Base-by-base conservation (phyloP, 495 filamentous ascomycete species). In the Penicillium steckii region DNA sequence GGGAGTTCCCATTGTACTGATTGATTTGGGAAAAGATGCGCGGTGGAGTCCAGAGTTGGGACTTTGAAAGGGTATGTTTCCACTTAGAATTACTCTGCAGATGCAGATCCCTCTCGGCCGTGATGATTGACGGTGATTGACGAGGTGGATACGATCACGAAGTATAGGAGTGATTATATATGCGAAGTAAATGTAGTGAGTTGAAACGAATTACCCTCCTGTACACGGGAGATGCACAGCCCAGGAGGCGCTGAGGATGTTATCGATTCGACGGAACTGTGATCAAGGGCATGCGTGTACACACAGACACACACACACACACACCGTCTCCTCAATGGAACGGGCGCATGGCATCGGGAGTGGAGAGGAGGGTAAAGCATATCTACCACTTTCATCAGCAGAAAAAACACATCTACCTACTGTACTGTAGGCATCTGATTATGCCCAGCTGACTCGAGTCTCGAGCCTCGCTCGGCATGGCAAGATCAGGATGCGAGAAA, bases 1-100 rank as follows among this genome's bases (percentile, higher is more conserved):
- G 40, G 40, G n/a, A 43, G 40, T 43, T 19, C 40, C 19, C 23
- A 25, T 25, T 26, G 25, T 44, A 17, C 4, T 17, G 42, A 4
- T 10, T 24, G 10, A 1, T 25, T 44, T 44, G 42, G 42, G 42
- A 26, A 44, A 7, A 13, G 42, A 44, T 44, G 42, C n/a, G 42
- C 42, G 42, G 42, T 44, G 42, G 42, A 44, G 42, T 44, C 24
- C 23, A 44, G 42, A 24, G 42, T 29, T 44, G 27, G 42, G 42
- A 26, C 23, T 21, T 12, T 37, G 15, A 5, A 19, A 19, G 38
- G 9, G 23, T 6, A 24, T 29, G 42, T 44, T 44, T 44, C 42
- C 42, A 44, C 42, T 29, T 26, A 10, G 23, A 29, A 26, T 25
- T 25, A 13, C 15, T n/a, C n/a, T 44, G 42, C 42, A 44, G 42